Evolutionary conservation across 2,329 filamentous ascomycete species (phyloP).

Genomic region (Seiridium unicorne): DNA sequence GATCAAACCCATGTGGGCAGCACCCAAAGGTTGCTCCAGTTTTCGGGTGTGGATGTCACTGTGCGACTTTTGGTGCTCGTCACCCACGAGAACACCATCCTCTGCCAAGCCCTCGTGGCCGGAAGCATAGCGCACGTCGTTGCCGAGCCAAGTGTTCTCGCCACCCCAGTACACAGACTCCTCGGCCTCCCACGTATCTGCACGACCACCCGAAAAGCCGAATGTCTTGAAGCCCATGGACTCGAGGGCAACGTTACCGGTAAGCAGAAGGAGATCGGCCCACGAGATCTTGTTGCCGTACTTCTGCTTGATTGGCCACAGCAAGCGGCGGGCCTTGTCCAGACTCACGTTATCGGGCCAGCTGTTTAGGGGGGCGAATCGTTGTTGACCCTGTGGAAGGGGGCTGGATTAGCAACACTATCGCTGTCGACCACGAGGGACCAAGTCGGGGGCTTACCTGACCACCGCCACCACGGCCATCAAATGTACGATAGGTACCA

Average conservation of each 20-base stretch:
- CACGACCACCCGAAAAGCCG: slow-evolving; percentile 71
- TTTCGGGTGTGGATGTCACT: slow-evolving; percentile 57
- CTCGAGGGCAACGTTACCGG: slow-evolving; percentile 76
- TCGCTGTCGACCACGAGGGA: not conserved
- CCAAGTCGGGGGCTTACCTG: slow-evolving; percentile 15
- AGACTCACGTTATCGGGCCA: slow-evolving; percentile 79
- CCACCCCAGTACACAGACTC: slow-evolving; percentile 76
- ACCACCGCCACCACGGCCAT: slow-evolving; percentile 73
- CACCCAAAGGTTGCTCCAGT: slow-evolving; percentile 66
- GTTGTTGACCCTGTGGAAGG: slow-evolving; percentile 61
- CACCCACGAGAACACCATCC: slow-evolving; percentile 29
- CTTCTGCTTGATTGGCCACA: slow-evolving; percentile 84
- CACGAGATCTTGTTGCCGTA: slow-evolving; percentile 81
- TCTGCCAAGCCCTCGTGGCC: slow-evolving; percentile 43
- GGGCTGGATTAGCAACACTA: not conserved
- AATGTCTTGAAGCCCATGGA: slow-evolving; percentile 73
- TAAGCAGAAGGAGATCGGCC: slow-evolving; percentile 70
- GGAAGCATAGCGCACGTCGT: slow-evolving; percentile 65
- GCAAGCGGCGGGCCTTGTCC: slow-evolving; percentile 76
- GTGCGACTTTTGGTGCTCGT: slow-evolving; percentile 23
- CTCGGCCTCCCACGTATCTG: slow-evolving; percentile 73
- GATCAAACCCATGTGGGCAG: slow-evolving; percentile 74
- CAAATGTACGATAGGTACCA: slow-evolving; percentile 73
- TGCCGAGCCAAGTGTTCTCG: slow-evolving; percentile 73
- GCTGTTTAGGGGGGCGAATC: slow-evolving; percentile 77